phyloP scores from a whole-genome alignment of 192 early-diverging fungal genomes.

The Entomortierella lignicola region DNA sequence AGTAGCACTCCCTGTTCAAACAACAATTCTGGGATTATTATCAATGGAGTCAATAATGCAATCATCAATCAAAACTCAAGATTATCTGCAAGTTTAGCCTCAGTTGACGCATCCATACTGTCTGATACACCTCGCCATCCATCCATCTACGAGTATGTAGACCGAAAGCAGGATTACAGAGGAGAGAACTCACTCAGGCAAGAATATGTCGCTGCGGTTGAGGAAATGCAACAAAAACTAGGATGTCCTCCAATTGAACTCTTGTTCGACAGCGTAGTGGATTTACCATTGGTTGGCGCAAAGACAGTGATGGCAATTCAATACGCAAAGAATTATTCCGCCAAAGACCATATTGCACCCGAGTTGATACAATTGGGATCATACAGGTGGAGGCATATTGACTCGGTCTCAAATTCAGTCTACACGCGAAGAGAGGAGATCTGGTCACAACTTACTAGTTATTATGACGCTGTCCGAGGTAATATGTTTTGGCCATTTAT shows the following conservation, averaged over 20 bases:
- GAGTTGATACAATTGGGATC: constrained; percentile 48
- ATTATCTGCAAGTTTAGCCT: constrained; percentile 13
- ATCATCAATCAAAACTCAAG: neutral
- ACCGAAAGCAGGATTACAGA: constrained; percentile 25
- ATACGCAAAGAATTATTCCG: constrained; percentile 40
- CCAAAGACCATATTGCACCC: constrained; percentile 43
- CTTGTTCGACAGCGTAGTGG: constrained; percentile 58
- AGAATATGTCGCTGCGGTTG: constrained; percentile 36
- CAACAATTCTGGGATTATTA: constrained; percentile 4
- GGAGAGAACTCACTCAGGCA: constrained; percentile 36
- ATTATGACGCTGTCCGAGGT: constrained; percentile 46
- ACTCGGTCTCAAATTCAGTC: constrained; percentile 37
- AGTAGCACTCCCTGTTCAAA: constrained; percentile 7
- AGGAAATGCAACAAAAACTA: constrained; percentile 26
- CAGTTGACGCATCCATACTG: constrained; percentile 13
- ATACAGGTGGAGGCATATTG: constrained; percentile 56
- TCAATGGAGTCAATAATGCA: neutral
- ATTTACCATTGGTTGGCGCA: constrained; percentile 41
- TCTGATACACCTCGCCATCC: constrained; percentile 5
- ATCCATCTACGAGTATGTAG: constrained; percentile 26
- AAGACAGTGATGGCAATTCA: constrained; percentile 60
- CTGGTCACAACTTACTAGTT: constrained; percentile 35
- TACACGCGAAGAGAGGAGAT: constrained; percentile 44
- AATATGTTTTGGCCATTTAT: too few relatives aligned
- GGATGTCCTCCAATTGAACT: constrained; percentile 42